Percentiles rank a stretch among this genome's conserved stretches.
These are phyloP conservation scores for Skeletonema tropicum DNA, from an alignment of 108 stramenopile genomes.

Conservation along the genomic window DNA sequence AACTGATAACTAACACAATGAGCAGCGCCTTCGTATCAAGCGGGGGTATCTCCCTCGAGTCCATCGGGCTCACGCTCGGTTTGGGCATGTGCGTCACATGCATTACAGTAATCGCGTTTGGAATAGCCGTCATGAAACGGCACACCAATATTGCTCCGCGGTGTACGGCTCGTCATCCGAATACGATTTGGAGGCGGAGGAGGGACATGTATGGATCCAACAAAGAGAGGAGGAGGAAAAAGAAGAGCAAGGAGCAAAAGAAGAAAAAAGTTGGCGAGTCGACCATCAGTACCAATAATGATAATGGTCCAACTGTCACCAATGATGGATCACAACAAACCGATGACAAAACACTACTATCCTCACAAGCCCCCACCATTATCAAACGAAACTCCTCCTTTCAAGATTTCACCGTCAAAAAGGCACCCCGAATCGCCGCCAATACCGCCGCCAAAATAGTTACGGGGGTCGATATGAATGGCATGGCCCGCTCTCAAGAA, in stretches of 20 bases:
- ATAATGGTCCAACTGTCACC: not conserved
- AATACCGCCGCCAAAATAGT: constrained; percentile 32
- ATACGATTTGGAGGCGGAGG: constrained; percentile 58
- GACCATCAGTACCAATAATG: no score
- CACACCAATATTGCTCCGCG: constrained; percentile 66
- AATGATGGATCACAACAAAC: constrained; percentile 5
- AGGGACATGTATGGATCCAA: constrained; percentile 15
- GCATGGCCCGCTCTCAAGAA: constrained; percentile 1
- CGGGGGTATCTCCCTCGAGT: constrained; percentile 45
- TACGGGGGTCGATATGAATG: constrained; percentile 29
- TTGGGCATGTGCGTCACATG: constrained; percentile 31
- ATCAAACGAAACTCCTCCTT: not conserved
- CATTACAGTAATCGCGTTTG: constrained; percentile 58
- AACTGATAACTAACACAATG: not conserved
- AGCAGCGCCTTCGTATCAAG: not conserved
- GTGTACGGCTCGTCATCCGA: constrained; percentile 64
- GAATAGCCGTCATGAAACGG: constrained; percentile 50
- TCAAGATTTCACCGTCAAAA: not conserved
- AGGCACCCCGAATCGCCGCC: constrained; percentile 13
- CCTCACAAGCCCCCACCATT: not conserved
- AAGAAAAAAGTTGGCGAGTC: not conserved
- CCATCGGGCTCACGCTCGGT: constrained; percentile 53
- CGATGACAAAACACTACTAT: not conserved
- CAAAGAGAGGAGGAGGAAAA: not conserved
- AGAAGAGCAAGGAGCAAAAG: not conserved